Evolutionary conservation across 257 asterid genomes (phyloP), one percentile per base, ranked within the genome.

Genomic region (Solanum appendiculatum): DNA sequence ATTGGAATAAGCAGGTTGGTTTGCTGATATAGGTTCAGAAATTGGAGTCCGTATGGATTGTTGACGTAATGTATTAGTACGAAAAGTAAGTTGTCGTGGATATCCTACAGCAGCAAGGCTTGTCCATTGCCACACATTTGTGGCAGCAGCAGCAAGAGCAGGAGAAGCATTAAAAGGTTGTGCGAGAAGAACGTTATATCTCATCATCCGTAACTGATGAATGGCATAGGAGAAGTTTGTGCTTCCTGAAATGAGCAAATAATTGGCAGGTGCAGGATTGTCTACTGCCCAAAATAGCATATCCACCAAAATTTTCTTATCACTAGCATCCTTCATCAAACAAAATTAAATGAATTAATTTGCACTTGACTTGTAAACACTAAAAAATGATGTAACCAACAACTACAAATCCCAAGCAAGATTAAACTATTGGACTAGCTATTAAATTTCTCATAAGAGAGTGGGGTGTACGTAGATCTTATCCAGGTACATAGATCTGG

Each of bases 231-330:
- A 92, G 51, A 93, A 93, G 82, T 91, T 94, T 15, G 92, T 21
- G 84, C 91, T 93, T 25, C 95, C 94, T 0, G 94, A 92, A 54
- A 93, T 91, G 25, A 93, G 89, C 83, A 93, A 46, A 89, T 90
- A 91, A 91, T 93, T 92, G 11, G 95, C 95, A 25, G 95, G 95
- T 34, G 96, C 92, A 54, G 95, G 95, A 90, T 93, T 92, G 90
- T 93, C 96, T 10, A 93, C 93, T 14, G 96, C 94, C 94, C 96
- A 93, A 86, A 92, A 88, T 77, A 92, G 86, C 95, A 93, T 91
- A 64, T 92, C 94, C 64, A 91, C 95, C 82, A 92, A 73, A 46
- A 92, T 90, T 73, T 86, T 92, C 88, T 92, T 91, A 87, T 93
- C 93, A 80, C 94, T 93, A 15, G 93, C 93, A 89, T 92, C 95